Conservation (phyloP, 2,329 filamentous ascomycete genomes). For the Hyphodiscus sp. region DNA sequence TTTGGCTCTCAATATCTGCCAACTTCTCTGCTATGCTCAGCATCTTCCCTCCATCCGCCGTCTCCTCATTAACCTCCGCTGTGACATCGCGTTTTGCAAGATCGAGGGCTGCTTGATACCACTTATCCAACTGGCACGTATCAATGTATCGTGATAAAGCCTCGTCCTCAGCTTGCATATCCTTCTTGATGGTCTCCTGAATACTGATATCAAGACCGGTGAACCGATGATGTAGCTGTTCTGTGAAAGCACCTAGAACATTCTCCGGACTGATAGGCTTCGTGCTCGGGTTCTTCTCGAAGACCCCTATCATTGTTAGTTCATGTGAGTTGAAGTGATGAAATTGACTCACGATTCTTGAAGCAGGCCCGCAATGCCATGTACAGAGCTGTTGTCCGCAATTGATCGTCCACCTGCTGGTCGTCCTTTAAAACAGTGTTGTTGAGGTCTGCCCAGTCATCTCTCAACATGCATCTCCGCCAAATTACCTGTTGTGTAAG, state of each 20-base stretch:
- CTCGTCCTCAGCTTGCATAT: conserved; percentile 67
- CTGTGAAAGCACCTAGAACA: conserved; percentile 52
- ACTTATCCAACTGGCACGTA: conserved; percentile 62
- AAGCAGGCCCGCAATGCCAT: conserved; percentile 59
- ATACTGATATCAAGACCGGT: conserved; percentile 54
- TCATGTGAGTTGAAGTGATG: conserved; percentile 3
- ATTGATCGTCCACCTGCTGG: conserved; percentile 52
- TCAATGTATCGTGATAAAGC: conserved; percentile 58
- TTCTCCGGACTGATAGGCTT: conserved; percentile 46
- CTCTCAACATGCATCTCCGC: conserved; percentile 77
- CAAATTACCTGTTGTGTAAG: conserved; percentile 62
- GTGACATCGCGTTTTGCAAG: conserved; percentile 34
- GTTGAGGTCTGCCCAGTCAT: conserved; percentile 79
- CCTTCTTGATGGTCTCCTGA: conserved; percentile 60
- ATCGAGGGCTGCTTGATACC: conserved; percentile 45
- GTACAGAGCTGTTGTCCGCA: conserved; percentile 63
- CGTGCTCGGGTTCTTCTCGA: conserved; percentile 36
- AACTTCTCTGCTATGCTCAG: conserved; percentile 17
- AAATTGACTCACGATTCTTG: conserved; percentile 50
- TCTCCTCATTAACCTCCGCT: conserved; percentile 27
- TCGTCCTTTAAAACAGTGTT: conserved; percentile 71
- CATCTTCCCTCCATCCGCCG: conserved; percentile 20
- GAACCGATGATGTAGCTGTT: conserved; percentile 56
- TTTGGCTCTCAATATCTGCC: conserved; percentile 21
- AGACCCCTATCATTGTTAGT: conserved; percentile 32